phyloP scores from a whole-genome alignment of 2,329 filamentous ascomycete species.

The Colletotrichum noveboracense region DNA sequence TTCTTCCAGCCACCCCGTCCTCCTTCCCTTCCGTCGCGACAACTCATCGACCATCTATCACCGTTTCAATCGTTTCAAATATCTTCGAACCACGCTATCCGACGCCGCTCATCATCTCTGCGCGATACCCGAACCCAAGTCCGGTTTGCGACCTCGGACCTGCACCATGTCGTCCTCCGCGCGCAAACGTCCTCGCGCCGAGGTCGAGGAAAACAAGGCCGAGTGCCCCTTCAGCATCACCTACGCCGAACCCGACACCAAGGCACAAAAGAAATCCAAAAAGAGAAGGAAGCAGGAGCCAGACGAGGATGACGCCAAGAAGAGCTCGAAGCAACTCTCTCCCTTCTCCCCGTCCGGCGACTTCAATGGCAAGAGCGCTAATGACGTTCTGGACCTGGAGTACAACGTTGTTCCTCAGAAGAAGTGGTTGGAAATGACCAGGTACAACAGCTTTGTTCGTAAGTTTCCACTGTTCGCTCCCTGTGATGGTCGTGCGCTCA shows the following conservation, averaged over 20 bases:
- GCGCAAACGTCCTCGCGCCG: constrained; percentile 57
- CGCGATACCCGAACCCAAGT: background rate
- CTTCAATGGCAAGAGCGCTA: constrained; percentile 48
- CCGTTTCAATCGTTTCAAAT: background rate
- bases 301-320: constrained; percentile 49
- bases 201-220: constrained; percentile 57
- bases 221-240: constrained; percentile 60
- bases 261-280: constrained; percentile 50
- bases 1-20: constrained; percentile 10
- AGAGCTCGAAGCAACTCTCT: constrained; percentile 54
- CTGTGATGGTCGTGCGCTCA: background rate
- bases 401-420: constrained; percentile 59
- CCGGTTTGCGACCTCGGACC: constrained; percentile 4
- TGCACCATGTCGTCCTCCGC: constrained; percentile 27
- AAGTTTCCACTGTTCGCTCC: constrained; percentile 35
- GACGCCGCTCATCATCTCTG: background rate
- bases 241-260: constrained; percentile 43
- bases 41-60: background rate
- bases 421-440: constrained; percentile 63
- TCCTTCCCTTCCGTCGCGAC: constrained; percentile 16
- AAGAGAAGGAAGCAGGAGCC: constrained; percentile 50
- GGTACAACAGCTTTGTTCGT: constrained; percentile 67
- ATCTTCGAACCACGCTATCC: background rate
- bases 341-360: constrained; percentile 60
- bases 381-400: constrained; percentile 59